These are phyloP conservation scores for Oxyria digyna DNA, from an alignment of 148 eudicot species.

Conservation along the genomic window DNA sequence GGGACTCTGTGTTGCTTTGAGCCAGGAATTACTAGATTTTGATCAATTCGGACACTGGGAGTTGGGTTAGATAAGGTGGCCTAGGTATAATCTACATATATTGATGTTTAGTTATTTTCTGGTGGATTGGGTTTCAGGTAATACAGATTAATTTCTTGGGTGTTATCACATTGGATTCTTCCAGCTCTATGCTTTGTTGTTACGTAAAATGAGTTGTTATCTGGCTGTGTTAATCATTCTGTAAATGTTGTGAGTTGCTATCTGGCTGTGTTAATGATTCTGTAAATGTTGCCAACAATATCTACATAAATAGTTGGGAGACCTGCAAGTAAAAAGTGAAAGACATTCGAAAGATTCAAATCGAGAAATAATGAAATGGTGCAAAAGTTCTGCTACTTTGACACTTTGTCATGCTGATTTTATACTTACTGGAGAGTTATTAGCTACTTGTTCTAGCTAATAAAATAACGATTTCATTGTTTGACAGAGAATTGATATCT, in stretches of 20 bases:
- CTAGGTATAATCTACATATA: not conserved
- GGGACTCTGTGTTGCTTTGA: not conserved
- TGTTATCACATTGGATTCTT: not conserved
- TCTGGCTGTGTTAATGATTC: not conserved
- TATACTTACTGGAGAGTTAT: not conserved
- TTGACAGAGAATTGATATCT: conserved; percentile 69
- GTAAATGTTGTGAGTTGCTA: not conserved
- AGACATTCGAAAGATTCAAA: not conserved
- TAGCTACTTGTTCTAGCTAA: not conserved
- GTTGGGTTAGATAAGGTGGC: not conserved
- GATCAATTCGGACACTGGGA: not conserved
- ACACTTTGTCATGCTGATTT: not conserved
- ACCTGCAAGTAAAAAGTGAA: not conserved
- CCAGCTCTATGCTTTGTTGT: not conserved
- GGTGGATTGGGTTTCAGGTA: not conserved
- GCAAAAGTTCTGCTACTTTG: not conserved
- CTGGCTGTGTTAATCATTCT: not conserved
- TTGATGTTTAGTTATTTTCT: not conserved
- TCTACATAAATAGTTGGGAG: not conserved
- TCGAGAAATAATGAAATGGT: not conserved
- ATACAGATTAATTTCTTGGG: not conserved
- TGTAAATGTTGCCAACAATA: not conserved
- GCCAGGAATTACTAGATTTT: not conserved
- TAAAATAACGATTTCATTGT: conserved; percentile 5
- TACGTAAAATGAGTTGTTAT: not conserved